phyloP scores from a whole-genome alignment of 257 asterid genomes.

The Cruciata laevipes region DNA sequence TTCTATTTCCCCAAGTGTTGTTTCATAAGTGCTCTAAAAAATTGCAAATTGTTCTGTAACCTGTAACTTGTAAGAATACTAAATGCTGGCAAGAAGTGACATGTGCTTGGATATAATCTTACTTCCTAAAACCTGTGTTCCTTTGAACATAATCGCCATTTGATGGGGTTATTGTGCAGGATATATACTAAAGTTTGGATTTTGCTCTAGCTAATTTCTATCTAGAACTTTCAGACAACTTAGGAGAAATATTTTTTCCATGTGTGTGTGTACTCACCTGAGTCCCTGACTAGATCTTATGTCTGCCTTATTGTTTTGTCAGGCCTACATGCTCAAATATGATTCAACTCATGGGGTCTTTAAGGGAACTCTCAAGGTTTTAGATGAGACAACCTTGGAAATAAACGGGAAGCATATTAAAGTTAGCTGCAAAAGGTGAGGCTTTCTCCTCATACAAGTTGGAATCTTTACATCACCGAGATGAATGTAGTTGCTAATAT shows the following conservation, averaged over 20 bases:
- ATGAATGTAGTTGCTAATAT: neutral
- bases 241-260: neutral
- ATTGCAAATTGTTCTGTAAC: too few species aligned
- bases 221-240: neutral
- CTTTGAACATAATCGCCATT: too few species aligned
- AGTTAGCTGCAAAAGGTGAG: slow-evolving; percentile 70
- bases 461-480: slow-evolving; percentile 1
- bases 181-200: neutral
- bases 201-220: neutral
- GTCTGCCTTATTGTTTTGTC: slow-evolving; percentile 13
- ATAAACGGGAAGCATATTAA: slow-evolving; percentile 82
- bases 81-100: too few species aligned
- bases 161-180: neutral
- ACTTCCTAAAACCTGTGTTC: too few species aligned
- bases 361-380: slow-evolving; percentile 59
- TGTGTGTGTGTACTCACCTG: neutral
- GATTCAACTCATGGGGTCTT: slow-evolving; percentile 95
- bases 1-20: neutral
- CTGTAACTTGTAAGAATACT: neutral
- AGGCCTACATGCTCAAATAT: slow-evolving; percentile 98
- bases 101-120: too few species aligned
- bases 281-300: neutral
- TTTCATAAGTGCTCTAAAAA: neutral
- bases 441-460: neutral
- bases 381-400: slow-evolving; percentile 83